Evolutionary conservation across 1,139 yeast genomes (phyloP).

Genomic region (Candida sojae): DNA sequence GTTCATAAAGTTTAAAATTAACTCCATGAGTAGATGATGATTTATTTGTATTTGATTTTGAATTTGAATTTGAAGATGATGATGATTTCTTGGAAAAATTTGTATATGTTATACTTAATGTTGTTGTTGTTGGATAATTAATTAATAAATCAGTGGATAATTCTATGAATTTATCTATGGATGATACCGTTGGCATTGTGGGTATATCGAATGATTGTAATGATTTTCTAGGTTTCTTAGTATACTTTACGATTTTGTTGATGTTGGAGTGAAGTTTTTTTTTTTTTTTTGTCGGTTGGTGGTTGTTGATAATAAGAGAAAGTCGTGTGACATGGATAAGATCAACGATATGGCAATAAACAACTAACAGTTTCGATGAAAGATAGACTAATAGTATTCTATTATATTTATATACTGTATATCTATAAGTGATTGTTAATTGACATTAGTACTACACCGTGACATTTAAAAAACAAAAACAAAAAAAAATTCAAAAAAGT

Average conservation of each 20-base stretch:
- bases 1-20: constrained; percentile 70
- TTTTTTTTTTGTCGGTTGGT: not conserved
- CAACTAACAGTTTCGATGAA: too few species aligned
- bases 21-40: constrained; percentile 33
- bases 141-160: constrained; percentile 33
- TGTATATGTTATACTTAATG: constrained; percentile 41
- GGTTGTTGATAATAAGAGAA: not conserved
- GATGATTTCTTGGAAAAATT: constrained; percentile 25
- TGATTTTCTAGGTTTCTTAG: not conserved
- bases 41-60: constrained; percentile 5
- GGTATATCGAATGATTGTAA: not conserved
- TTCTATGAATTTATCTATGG: constrained; percentile 38
- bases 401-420: too few species aligned
- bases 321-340: constrained; percentile 4
- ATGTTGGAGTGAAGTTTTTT: constrained; percentile 5
- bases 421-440: not conserved
- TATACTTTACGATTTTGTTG: not conserved
- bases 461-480: not conserved
- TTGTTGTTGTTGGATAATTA: constrained; percentile 41
- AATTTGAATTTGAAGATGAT: constrained; percentile 15
- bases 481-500: not conserved
- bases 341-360: not conserved
- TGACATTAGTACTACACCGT: not conserved
- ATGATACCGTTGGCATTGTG: constrained; percentile 15
- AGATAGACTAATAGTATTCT: too few species aligned